Conservation (phyloP, 2,329 filamentous ascomycete species). For the Beauveria rudraprayagi region DNA sequence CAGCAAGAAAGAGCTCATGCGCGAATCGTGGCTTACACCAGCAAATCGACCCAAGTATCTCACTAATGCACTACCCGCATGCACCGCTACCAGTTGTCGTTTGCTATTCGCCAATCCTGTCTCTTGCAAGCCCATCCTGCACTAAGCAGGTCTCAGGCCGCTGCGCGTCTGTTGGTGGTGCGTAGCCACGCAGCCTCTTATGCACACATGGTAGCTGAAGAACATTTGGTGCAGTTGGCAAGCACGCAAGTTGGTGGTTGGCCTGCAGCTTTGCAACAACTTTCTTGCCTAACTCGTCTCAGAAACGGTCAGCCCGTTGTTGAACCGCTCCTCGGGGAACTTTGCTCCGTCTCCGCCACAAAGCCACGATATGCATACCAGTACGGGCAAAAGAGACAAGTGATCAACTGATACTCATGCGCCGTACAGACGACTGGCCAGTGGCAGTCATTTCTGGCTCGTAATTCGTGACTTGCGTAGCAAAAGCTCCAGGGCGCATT, state of each 20-base stretch:
- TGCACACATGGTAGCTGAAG: no score
- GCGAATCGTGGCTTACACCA: slow-evolving; percentile 2
- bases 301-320: no score
- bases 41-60: neutral
- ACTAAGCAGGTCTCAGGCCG: no score
- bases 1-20: neutral
- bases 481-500: neutral
- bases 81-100: neutral
- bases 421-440: neutral
- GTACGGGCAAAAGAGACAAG: neutral
- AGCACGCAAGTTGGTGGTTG: no score
- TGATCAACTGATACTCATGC: neutral
- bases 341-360: neutral
- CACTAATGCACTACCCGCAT: neutral
- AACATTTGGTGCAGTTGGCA: no score
- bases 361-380: neutral
- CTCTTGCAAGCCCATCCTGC: no score
- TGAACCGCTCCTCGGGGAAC: neutral
- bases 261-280: no score
- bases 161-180: no score
- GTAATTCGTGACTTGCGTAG: neutral
- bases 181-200: no score
- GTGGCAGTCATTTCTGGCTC: neutral
- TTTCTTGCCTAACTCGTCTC: no score
- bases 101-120: no score